Percentiles rank a stretch among this genome's conserved stretches.
These are phyloP conservation scores for Drechslera avenae DNA, from an alignment of 2,329 filamentous ascomycete genomes.

Conservation along the genomic window DNA sequence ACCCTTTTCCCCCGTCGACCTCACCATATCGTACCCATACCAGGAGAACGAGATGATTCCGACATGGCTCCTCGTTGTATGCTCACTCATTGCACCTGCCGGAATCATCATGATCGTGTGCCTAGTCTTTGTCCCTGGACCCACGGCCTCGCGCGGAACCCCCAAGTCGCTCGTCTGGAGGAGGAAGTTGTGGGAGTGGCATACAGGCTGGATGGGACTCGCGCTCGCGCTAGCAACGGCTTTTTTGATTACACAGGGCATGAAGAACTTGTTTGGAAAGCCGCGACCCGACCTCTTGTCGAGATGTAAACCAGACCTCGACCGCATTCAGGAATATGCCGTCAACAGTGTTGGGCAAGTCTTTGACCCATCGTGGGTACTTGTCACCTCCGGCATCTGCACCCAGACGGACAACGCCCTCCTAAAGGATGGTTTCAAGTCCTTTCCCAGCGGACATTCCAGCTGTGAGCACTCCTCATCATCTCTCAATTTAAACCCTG, in stretches of 20 bases:
- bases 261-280: constrained; percentile 76
- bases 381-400: constrained; percentile 82
- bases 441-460: constrained; percentile 79
- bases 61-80: constrained; percentile 66
- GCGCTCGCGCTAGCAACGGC: constrained; percentile 72
- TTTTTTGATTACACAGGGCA: constrained; percentile 81
- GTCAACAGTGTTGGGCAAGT: constrained; percentile 63
- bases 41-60: constrained; percentile 74
- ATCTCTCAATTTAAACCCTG: not conserved
- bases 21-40: constrained; percentile 79
- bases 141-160: constrained; percentile 66
- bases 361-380: constrained; percentile 62
- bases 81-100: constrained; percentile 68
- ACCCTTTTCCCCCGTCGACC: constrained; percentile 74
- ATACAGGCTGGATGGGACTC: constrained; percentile 83
- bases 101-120: constrained; percentile 71
- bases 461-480: constrained; percentile 59
- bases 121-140: constrained; percentile 72
- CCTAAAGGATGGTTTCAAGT: constrained; percentile 82
- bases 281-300: constrained; percentile 68
- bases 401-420: constrained; percentile 63
- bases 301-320: constrained; percentile 77
- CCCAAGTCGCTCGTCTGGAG: constrained; percentile 72
- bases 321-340: constrained; percentile 57
- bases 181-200: constrained; percentile 88